Evolutionary conservation across 139 green algal species (phyloP).

Genomic region (Diplosphaera chodatii): DNA sequence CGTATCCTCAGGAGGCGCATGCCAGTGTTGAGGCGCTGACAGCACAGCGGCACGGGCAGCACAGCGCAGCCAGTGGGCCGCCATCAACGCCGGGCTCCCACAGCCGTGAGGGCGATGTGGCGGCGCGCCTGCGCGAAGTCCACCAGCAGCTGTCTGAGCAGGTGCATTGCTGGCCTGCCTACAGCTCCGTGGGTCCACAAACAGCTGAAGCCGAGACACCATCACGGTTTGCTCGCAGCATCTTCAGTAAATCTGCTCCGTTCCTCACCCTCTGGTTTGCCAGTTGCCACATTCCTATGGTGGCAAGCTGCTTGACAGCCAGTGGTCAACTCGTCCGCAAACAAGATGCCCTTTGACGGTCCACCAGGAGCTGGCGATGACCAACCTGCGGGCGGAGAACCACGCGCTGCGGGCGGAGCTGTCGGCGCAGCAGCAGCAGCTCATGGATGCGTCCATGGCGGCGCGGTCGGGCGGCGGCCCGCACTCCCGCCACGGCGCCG

Average conservation of each 20-base stretch:
- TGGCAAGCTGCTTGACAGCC: no score
- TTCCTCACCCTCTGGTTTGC: no score
- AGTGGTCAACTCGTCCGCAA: no score
- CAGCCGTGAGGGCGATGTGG: neutral
- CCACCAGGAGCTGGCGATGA: constrained; percentile 5
- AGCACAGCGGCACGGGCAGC: neutral
- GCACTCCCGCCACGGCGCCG: neutral
- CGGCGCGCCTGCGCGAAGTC: constrained; percentile 15
- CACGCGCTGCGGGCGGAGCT: constrained; percentile 24
- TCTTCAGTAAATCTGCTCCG: no score
- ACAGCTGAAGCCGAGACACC: no score
- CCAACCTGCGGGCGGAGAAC: neutral
- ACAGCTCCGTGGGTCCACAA: no score
- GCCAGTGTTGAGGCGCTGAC: constrained; percentile 8
- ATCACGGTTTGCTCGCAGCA: no score
- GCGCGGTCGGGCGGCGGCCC: neutral
- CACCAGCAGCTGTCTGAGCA: constrained; percentile 12
- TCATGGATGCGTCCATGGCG: neutral
- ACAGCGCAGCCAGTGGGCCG: neutral
- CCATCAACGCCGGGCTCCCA: neutral
- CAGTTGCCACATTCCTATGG: no score
- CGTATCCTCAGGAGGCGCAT: constrained; percentile 1
- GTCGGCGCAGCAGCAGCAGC: constrained; percentile 17
- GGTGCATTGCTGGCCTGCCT: neutral
- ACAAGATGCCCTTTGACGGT: no score